Conservation (phyloP, 192 early-diverging fungal species). For the Chytriomyces confervae region DNA sequence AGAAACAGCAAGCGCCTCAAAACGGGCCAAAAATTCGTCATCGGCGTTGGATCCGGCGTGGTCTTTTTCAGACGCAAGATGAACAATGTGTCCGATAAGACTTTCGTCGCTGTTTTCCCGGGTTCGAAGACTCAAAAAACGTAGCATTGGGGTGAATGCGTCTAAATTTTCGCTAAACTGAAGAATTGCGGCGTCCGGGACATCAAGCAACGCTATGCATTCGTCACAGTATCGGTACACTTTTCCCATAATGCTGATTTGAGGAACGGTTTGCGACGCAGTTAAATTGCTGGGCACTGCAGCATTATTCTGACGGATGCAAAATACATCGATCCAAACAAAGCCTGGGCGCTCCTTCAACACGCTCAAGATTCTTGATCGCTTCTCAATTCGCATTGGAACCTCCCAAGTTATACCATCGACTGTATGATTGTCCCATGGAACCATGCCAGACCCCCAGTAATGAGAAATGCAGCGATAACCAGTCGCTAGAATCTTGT, state of each 20-base stretch:
- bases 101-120: neutral
- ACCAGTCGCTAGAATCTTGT: neutral
- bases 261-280: neutral
- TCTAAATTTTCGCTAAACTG: neutral
- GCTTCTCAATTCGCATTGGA: neutral
- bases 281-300: too few species aligned
- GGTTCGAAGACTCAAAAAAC: neutral
- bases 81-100: neutral
- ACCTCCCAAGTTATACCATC: neutral
- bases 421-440: neutral
- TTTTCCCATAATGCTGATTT: conserved; percentile 1
- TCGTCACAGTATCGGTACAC: neutral
- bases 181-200: neutral
- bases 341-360: neutral
- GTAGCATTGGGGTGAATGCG: conserved; percentile 6
- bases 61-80: too few species aligned
- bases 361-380: neutral
- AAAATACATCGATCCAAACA: conserved; percentile 1
- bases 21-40: neutral
- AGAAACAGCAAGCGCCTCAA: neutral
- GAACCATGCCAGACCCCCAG: neutral
- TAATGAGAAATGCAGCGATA: conserved; percentile 7
- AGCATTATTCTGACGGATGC: neutral
- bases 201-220: neutral
- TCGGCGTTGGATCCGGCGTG: neutral